These are phyloP conservation scores for Talaromyces piceae DNA, from an alignment of 2,329 filamentous ascomycete genomes.

Conservation along the genomic window DNA sequence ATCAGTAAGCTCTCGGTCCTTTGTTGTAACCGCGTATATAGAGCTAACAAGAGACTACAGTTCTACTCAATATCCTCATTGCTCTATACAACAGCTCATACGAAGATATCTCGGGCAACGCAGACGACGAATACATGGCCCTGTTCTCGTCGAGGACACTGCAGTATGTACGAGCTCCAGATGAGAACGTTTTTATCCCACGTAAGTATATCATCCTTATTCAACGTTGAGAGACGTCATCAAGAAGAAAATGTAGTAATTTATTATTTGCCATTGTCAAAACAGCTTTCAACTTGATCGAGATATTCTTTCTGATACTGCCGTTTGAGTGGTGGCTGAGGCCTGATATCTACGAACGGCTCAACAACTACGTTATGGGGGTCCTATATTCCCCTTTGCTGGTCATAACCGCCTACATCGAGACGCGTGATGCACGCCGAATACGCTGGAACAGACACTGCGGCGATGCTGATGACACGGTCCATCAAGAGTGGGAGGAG, in stretches of 20 bases:
- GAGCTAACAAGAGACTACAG: conserved; percentile 24
- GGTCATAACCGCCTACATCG: conserved; percentile 65
- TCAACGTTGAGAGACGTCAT: neutral
- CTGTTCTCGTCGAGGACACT: conserved; percentile 91
- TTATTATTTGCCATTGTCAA: neutral
- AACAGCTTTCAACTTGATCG: conserved; percentile 74
- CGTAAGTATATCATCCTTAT: conserved; percentile 34
- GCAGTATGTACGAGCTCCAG: conserved; percentile 91
- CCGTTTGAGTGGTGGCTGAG: conserved; percentile 95
- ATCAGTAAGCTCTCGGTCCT: conserved; percentile 46
- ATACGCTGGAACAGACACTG: conserved; percentile 67
- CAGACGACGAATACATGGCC: conserved; percentile 90
- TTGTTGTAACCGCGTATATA: neutral
- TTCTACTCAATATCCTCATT: conserved; percentile 92
- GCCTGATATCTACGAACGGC: conserved; percentile 61
- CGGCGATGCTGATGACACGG: conserved; percentile 85
- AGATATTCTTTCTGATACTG: conserved; percentile 69
- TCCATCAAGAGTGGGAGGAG: conserved; percentile 89
- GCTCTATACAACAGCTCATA: conserved; percentile 96
- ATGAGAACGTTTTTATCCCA: conserved; percentile 96
- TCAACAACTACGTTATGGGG: conserved; percentile 88
- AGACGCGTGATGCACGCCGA: conserved; percentile 56
- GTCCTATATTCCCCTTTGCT: conserved; percentile 78
- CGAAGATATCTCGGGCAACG: conserved; percentile 86
- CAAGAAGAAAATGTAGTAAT: neutral